These are phyloP conservation scores for Pyrrhoderma noxium DNA, from an alignment of 1,284 basidiomycete genomes.

Conservation along the genomic window DNA sequence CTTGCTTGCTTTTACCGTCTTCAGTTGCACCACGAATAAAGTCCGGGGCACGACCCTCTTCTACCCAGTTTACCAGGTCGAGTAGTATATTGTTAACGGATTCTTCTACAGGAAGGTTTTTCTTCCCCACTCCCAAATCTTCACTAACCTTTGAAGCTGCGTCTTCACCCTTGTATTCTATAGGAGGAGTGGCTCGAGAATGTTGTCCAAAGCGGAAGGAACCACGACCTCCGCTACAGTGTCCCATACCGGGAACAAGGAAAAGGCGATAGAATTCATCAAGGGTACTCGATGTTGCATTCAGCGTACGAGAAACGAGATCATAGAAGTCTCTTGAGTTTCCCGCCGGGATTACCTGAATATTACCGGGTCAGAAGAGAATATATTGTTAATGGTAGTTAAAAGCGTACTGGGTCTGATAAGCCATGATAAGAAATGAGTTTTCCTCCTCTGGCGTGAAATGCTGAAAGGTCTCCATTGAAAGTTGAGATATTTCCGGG, in stretches of 20 bases:
- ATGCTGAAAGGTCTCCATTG: conserved; percentile 21
- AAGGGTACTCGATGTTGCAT: conserved; percentile 23
- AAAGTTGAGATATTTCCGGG: conserved; percentile 18
- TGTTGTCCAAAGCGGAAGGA: conserved; percentile 23
- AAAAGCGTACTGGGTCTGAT: conserved; percentile 16
- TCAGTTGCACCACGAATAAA: conserved; percentile 26
- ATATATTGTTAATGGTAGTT: not conserved
- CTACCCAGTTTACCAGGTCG: conserved; percentile 36
- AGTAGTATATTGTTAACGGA: conserved; percentile 29
- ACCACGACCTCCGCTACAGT: conserved; percentile 26
- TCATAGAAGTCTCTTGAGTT: conserved; percentile 32
- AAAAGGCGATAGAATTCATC: conserved; percentile 35
- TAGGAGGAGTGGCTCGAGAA: conserved; percentile 1
- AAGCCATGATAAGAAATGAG: conserved; percentile 22
- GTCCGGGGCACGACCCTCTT: conserved; percentile 30
- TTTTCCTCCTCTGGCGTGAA: conserved; percentile 23
- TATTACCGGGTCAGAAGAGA: not conserved
- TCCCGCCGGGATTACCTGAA: conserved; percentile 29
- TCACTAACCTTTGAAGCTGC: too few relatives aligned
- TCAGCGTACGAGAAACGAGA: conserved; percentile 25
- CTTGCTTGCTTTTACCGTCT: conserved; percentile 11
- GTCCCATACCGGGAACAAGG: conserved; percentile 36
- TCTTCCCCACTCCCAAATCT: too few relatives aligned
- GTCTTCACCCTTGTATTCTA: too few relatives aligned
- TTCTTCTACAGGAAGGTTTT: not conserved